These are phyloP conservation scores for Colletotrichum higginsianum DNA, from an alignment of 2,329 filamentous ascomycete species.

Conservation along the genomic window DNA sequence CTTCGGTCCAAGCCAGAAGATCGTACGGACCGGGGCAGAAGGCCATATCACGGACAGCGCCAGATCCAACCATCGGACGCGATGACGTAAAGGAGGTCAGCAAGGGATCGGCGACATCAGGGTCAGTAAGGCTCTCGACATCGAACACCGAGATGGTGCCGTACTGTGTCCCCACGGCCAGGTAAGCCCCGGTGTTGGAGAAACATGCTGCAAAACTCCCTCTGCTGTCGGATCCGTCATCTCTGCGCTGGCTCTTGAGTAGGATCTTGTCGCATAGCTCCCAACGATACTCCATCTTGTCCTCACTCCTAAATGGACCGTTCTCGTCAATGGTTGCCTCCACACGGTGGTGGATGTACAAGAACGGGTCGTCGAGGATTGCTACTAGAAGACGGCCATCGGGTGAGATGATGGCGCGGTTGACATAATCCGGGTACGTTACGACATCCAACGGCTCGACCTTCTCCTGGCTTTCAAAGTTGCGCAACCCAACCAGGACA, in stretches of 20 bases:
- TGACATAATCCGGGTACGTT: slow-evolving; percentile 87
- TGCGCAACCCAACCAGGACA: slow-evolving; percentile 82
- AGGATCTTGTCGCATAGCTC: slow-evolving; percentile 65
- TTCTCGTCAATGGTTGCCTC: slow-evolving; percentile 52
- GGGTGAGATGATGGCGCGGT: slow-evolving; percentile 93
- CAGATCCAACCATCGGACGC: slow-evolving; percentile 76
- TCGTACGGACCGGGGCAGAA: slow-evolving; percentile 94
- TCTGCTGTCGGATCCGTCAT: slow-evolving; percentile 69
- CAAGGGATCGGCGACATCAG: slow-evolving; percentile 70
- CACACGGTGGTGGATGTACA: slow-evolving; percentile 83
- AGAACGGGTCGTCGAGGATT: slow-evolving; percentile 88
- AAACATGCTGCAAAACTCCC: slow-evolving; percentile 87
- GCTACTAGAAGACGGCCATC: slow-evolving; percentile 86
- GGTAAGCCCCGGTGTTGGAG: slow-evolving; percentile 77
- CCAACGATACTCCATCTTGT: slow-evolving; percentile 63
- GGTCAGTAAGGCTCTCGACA: slow-evolving; percentile 62
- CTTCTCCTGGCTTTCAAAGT: slow-evolving; percentile 62
- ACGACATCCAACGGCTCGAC: slow-evolving; percentile 77
- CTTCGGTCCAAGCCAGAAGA: slow-evolving; percentile 93
- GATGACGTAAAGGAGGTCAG: slow-evolving; percentile 85
- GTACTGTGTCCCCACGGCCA: slow-evolving; percentile 85
- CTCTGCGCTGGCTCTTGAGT: slow-evolving; percentile 70
- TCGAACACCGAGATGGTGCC: slow-evolving; percentile 85
- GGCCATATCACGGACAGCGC: slow-evolving; percentile 90
- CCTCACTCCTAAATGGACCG: slow-evolving; percentile 45